Base-by-base conservation (phyloP, 805 yeast species). In the Metschnikowia reukaufii region DNA sequence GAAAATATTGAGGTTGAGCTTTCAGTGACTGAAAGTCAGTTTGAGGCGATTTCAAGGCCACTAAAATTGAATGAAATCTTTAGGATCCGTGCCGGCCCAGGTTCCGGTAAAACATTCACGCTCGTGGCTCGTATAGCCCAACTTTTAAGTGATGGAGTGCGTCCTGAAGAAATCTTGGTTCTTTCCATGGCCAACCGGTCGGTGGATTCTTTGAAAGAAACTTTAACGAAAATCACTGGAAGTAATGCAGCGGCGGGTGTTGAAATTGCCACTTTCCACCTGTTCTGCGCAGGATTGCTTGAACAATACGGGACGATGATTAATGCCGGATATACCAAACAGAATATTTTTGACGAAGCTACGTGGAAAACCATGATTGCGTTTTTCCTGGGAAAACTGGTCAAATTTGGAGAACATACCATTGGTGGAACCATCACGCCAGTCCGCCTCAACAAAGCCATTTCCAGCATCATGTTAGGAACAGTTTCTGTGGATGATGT, bases 251-350 rank as follows among this genome's bases (percentile, higher is more conserved):
- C 90, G 62, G 85, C 84, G 48, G 86, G 84, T 62, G 86, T 87
- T 6, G 96, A 96, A 15, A 86, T 90, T 52, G 77, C 81, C 58
- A 89, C 84, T 58, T 84, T 79, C 70, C 86, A 83, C 59, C 80
- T 75, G 69, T 89, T 89, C 33, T 81, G 88, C 7, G 77, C 78
- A 36, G 60, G 65, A 6, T 58, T 82, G 18, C 64, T 83, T 1
- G 74, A 68, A 13, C 70, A 72, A 7, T 62, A 71, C 45, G 68
- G 60, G 4, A 29, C 45, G 9, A 12, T 21, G 7, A 55, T 57
- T 41, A 42, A 50, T 17, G 48, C 60, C 0, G 29, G 41, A 7
- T 42, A 45, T 18, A 42, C 40, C 17, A 53, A 54, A 35, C 60
- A 55, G 32, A 50, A 60, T 25, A 49, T 84, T 1, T 61, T 83